phyloP scores from a whole-genome alignment of 179 eudicot species.

The Beta corolliflora region DNA sequence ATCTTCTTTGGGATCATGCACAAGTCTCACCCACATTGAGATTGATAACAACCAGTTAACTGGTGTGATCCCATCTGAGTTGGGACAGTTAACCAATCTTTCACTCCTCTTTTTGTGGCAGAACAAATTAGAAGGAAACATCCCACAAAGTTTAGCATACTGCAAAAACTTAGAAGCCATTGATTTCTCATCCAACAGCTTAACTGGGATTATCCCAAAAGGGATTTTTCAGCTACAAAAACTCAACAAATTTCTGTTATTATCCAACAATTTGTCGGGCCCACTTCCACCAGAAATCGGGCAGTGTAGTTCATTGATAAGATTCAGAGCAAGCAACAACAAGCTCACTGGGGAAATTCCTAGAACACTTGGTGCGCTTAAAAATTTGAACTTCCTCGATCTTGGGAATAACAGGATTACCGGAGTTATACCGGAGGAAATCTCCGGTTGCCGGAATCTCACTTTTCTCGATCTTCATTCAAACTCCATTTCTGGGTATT shows the following conservation, averaged over 20 bases:
- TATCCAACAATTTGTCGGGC: conserved; percentile 82
- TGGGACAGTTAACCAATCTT: conserved; percentile 63
- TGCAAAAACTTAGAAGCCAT: conserved; percentile 65
- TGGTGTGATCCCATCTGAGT: conserved; percentile 70
- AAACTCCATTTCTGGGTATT: conserved; percentile 62
- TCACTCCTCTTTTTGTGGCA: conserved; percentile 75
- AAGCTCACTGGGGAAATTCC: conserved; percentile 69
- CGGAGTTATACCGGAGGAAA: conserved; percentile 67
- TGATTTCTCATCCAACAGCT: conserved; percentile 67
- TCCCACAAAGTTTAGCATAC: conserved; percentile 54
- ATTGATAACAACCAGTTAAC: conserved; percentile 81
- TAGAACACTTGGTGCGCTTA: conserved; percentile 61
- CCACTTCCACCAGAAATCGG: conserved; percentile 69
- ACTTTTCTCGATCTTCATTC: conserved; percentile 84
- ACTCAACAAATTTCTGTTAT: conserved; percentile 64
- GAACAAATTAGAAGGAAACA: conserved; percentile 72
- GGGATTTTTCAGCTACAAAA: conserved; percentile 64
- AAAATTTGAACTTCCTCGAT: conserved; percentile 70
- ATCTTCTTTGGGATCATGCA: conserved; percentile 60
- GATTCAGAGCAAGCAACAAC: conserved; percentile 70
- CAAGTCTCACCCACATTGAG: conserved; percentile 66
- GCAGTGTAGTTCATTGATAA: conserved; percentile 62
- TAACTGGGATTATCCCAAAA: conserved; percentile 71
- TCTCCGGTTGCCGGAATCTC: conserved; percentile 72
- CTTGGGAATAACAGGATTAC: conserved; percentile 68